Evolutionary conservation across 2,329 filamentous ascomycete species (phyloP).

Genomic region (Aspergillaceae sp.): DNA sequence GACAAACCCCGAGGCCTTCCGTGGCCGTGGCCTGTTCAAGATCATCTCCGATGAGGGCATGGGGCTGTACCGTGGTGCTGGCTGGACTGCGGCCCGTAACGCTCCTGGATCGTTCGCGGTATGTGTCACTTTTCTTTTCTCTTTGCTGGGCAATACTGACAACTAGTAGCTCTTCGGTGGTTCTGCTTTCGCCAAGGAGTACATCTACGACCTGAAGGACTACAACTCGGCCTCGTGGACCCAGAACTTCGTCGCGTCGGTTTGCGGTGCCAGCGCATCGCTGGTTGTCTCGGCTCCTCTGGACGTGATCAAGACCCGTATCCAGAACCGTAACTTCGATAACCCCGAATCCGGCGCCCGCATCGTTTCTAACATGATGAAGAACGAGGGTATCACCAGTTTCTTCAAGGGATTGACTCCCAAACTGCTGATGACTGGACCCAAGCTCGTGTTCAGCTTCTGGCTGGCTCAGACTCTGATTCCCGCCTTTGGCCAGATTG

Average conservation of each 20-base stretch:
- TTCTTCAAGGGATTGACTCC: slow-evolving; percentile 98
- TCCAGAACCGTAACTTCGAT: slow-evolving; percentile 98
- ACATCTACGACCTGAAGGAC: slow-evolving; percentile 77
- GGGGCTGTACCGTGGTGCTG: slow-evolving; percentile 89
- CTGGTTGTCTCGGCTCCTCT: slow-evolving; percentile 90
- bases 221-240: slow-evolving; percentile 93
- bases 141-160: slow-evolving; percentile 9
- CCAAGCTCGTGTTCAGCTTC: slow-evolving; percentile 98
- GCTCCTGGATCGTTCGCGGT: slow-evolving; percentile 94
- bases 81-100: slow-evolving; percentile 95
- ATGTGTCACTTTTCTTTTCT: slow-evolving; percentile 34
- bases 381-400: slow-evolving; percentile 71
- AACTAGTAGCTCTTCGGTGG: slow-evolving; percentile 78
- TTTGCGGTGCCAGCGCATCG: slow-evolving; percentile 90
- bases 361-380: slow-evolving; percentile 87
- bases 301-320: slow-evolving; percentile 96
- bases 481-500: slow-evolving; percentile 70
- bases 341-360: slow-evolving; percentile 90
- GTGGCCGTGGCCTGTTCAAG: slow-evolving; percentile 78
- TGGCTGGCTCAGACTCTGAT: slow-evolving; percentile 98
- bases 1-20: slow-evolving; percentile 97
- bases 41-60: slow-evolving; percentile 93
- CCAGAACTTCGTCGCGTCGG: slow-evolving; percentile 96
- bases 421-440: slow-evolving; percentile 98
- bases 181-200: slow-evolving; percentile 95